Evolutionary conservation across 2,329 filamentous ascomycete species (phyloP), one percentile per base, ranked within the genome.

Genomic region (Ophiostoma triangulosporum): DNA sequence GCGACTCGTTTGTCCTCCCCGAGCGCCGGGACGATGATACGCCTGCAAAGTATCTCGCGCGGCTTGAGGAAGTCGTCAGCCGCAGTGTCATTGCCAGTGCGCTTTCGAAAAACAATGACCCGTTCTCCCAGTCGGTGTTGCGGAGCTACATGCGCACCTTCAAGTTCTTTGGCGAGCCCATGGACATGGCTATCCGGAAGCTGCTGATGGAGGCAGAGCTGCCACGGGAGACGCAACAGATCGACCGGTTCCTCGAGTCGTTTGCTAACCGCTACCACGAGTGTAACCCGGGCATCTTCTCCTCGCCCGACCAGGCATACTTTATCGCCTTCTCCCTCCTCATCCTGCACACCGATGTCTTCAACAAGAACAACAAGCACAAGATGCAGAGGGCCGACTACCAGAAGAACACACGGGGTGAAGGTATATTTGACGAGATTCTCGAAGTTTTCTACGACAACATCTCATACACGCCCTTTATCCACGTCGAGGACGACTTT

Each of bases 281-380:
- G 68, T 98, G 93, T 69, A 98, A 98, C 62, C 93, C 93, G 2
- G 91, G 93, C 36, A 94, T 98, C 56, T 98, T 95, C 68, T 78
- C 85, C 24, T 84, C 83, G 32, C 81, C 89, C 61, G 93, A 97
- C 63, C 88, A 96, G 69, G 90, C 93, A n/a, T 96, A 97, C 66
- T 95, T 97, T 63, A 91, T 97, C 59, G 89, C 91, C 15, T 98
- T 98, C 65, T 97, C 91, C 2, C 81, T 98, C 54, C 78, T 98
- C 56, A 96, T 98, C 60, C 74, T 98, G 32, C 93, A 98, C 62
- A 97, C 93, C 0, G 93, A 98, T 64, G 88, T 95, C n/a, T 97
- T 97, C 79, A 98, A 98, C 74, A 95, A 95, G 69, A 98, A 97
- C 72, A 97, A 97, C 71, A 97, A 97, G 70, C 80, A 93, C 67